phyloP scores from a whole-genome alignment of 345 rosid species.

The Brassica napus region Da-Ae NC_063445.1:360001-360500 shows the following conservation, averaged over 20 bases:
- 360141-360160: conserved; percentile 24
- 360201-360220: conserved; percentile 11
- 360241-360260: conserved; percentile 2
- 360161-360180: conserved; percentile 23
- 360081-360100: conserved; percentile 26
- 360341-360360: conserved; percentile 39
- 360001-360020: background rate
- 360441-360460: conserved; percentile 5
- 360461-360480: conserved; percentile 33
- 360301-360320: conserved; percentile 52
- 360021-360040: background rate
- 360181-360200: conserved; percentile 13
- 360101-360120: conserved; percentile 28
- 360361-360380: conserved; percentile 38
- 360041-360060: background rate
- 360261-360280: background rate
- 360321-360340: conserved; percentile 51
- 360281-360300: conserved; percentile 45
- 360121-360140: conserved; percentile 26
- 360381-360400: conserved; percentile 47
- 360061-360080: background rate
- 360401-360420: conserved; percentile 45
- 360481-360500: conserved; percentile 21
- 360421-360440: conserved; percentile 32
- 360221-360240: conserved; percentile 10